Conservation (phyloP, 2,329 filamentous ascomycete genomes). For the Claviceps pazoutovae region DNA sequence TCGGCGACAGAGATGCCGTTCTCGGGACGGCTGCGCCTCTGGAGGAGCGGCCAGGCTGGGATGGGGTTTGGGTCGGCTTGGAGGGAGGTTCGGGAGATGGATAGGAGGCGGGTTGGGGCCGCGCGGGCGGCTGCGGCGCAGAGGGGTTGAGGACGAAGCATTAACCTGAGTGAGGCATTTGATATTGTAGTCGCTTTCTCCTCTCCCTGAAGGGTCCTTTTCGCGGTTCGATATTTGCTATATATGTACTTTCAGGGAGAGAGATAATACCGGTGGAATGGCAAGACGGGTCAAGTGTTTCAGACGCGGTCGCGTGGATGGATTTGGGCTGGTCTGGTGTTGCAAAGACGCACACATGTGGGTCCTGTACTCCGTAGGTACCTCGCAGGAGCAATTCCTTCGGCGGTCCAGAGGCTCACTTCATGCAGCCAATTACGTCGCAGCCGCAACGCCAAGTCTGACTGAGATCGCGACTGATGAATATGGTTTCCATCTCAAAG, state of each 20-base stretch:
- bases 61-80: not conserved
- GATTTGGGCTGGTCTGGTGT: no score
- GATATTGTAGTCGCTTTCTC: not conserved
- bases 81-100: not conserved
- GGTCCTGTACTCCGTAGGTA: no score
- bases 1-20: not conserved
- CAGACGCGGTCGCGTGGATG: not conserved
- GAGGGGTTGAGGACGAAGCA: conserved; percentile 18
- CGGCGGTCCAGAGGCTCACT: no score
- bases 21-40: not conserved
- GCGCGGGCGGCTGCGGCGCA: conserved; percentile 11
- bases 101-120: not conserved
- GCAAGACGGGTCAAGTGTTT: not conserved
- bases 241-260: no score
- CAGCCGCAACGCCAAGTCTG: no score
- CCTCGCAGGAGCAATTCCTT: no score
- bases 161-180: conserved; percentile 7
- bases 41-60: conserved; percentile 5
- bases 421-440: no score
- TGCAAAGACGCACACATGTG: no score
- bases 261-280: not conserved
- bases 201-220: not conserved
- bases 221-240: no score
- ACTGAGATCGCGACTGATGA: no score
- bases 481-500: no score